phyloP scores from a whole-genome alignment of 2,329 filamentous ascomycete genomes.

The Penicillium brasilianum region DNA sequence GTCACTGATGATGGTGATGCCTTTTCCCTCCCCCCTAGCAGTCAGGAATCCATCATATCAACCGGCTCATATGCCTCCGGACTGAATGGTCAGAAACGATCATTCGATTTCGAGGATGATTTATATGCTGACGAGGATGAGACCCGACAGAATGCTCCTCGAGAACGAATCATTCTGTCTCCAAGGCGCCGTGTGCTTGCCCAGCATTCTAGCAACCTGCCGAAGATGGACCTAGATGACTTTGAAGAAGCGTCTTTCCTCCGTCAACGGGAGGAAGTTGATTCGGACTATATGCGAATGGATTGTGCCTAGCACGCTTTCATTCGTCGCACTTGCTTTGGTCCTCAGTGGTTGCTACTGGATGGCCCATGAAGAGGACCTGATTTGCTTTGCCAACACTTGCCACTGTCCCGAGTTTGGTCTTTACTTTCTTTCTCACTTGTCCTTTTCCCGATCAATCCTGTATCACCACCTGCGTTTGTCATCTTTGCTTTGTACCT shows the following conservation, averaged over 20 bases:
- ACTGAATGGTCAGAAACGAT: slow-evolving; percentile 49
- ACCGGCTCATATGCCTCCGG: slow-evolving; percentile 26
- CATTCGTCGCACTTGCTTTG: not conserved
- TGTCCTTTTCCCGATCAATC: not conserved
- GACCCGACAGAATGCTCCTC: slow-evolving; percentile 35
- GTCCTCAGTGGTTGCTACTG: slow-evolving; percentile 2
- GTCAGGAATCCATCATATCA: slow-evolving; percentile 44
- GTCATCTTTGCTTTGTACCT: slow-evolving; percentile 3
- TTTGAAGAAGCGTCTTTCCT: slow-evolving; percentile 55
- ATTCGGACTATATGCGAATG: slow-evolving; percentile 41
- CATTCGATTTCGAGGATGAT: slow-evolving; percentile 45
- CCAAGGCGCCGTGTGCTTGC: slow-evolving; percentile 38
- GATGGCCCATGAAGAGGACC: not conserved
- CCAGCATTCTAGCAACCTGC: slow-evolving; percentile 10
- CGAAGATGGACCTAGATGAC: slow-evolving; percentile 45
- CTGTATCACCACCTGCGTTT: not conserved
- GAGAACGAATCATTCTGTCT: slow-evolving; percentile 39
- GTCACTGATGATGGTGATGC: slow-evolving; percentile 45
- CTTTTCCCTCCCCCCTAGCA: slow-evolving; percentile 47
- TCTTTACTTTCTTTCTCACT: not conserved
- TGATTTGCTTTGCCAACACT: not conserved
- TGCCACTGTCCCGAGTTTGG: not conserved
- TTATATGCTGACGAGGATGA: slow-evolving; percentile 41
- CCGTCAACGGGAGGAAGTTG: slow-evolving; percentile 47
- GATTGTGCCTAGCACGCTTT: slow-evolving; percentile 35